Conservation (phyloP, 1,284 basidiomycete genomes). For the Puccinia novopanici region DNA sequence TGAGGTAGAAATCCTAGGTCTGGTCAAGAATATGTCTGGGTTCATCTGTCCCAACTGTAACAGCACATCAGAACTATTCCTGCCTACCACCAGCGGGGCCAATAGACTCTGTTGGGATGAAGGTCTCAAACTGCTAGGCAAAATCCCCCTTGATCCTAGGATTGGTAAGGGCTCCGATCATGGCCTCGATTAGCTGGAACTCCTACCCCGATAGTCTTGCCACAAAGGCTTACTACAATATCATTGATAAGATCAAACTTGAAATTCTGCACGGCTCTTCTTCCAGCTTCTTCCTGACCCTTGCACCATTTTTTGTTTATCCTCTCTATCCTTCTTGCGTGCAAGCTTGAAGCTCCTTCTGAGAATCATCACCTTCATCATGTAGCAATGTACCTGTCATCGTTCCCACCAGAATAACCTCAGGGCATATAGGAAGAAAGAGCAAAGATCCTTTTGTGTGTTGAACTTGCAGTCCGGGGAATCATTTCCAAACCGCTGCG, state of each 20-base stretch:
- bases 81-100: slow-evolving; percentile 89
- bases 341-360: too few relatives aligned
- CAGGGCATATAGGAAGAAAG: too few relatives aligned
- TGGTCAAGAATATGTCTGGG: slow-evolving; percentile 99
- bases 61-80: slow-evolving; percentile 88
- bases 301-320: not conserved
- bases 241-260: slow-evolving; percentile 70
- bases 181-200: slow-evolving; percentile 90
- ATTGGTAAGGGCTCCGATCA: slow-evolving; percentile 96
- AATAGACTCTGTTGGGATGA: slow-evolving; percentile 81
- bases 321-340: not conserved
- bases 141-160: slow-evolving; percentile 81
- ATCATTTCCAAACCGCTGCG: too few relatives aligned
- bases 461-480: too few relatives aligned
- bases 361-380: too few relatives aligned
- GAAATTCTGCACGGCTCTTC: slow-evolving; percentile 3
- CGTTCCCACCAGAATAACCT: not conserved
- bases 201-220: slow-evolving; percentile 96
- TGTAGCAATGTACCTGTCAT: not conserved
- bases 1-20: slow-evolving; percentile 81
- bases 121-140: slow-evolving; percentile 78
- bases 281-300: too few relatives aligned
- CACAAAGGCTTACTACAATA: slow-evolving; percentile 81
- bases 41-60: slow-evolving; percentile 96
- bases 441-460: too few relatives aligned